Percentiles rank a stretch among this genome's conserved stretches.
Evolutionary conservation across 23 red algal species (phyloP).

Genomic region (Gracilaria vermiculophylla): DNA sequence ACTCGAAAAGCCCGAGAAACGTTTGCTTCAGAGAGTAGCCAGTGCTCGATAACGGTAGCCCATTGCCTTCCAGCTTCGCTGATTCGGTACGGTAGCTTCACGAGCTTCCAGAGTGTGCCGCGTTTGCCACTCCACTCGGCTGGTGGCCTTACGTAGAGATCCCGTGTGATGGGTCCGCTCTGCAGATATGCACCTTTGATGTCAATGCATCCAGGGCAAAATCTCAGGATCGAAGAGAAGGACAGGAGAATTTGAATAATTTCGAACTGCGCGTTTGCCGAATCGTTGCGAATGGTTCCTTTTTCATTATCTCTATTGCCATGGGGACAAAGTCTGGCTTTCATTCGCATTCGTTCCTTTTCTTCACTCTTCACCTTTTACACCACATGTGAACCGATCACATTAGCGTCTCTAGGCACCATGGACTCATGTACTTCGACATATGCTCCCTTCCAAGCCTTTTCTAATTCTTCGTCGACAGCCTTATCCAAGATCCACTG

Average conservation of each 20-base stretch:
- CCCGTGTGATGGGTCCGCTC: constrained; percentile 10
- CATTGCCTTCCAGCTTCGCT: constrained; percentile 22
- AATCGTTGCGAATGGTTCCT: constrained; percentile 19
- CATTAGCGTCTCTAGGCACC: background rate
- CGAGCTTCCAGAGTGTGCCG: constrained; percentile 25
- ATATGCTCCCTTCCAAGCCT: no score
- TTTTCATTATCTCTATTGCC: constrained; percentile 31
- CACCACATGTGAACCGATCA: constrained; percentile 3
- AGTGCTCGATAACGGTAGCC: background rate
- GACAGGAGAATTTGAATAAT: constrained; percentile 22
- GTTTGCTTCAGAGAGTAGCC: background rate
- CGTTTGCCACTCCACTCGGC: constrained; percentile 10
- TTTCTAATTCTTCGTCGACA: no score
- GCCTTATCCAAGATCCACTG: no score
- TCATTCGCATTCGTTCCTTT: background rate
- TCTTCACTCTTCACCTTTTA: constrained; percentile 24
- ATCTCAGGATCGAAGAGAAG: background rate
- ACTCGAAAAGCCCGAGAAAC: background rate
- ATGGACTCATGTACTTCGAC: background rate
- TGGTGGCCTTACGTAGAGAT: constrained; percentile 32
- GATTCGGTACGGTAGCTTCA: constrained; percentile 24
- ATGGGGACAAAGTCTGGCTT: constrained; percentile 4
- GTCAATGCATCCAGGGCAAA: constrained; percentile 9
- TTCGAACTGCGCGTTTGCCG: constrained; percentile 27
- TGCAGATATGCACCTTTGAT: constrained; percentile 21